Base-by-base conservation (phyloP, 495 filamentous ascomycete genomes). In the Parathielavia hyrcaniae region DNA sequence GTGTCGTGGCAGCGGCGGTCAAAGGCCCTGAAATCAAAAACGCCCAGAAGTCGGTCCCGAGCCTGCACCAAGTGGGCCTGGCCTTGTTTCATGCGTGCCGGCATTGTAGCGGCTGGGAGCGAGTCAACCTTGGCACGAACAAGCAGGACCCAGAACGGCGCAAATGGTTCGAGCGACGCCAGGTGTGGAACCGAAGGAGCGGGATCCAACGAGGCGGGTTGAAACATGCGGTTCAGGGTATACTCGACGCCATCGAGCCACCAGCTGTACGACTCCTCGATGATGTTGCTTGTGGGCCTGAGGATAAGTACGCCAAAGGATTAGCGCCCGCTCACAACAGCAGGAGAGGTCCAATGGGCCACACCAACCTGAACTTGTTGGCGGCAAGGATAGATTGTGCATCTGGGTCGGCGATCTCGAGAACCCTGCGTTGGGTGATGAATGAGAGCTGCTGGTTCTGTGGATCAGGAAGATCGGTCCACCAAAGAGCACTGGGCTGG, bases 211-310 rank as follows among this genome's bases (percentile, higher is more conserved):
- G n/a, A 22, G 0, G 58, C 39, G 10, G 66, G 55, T 12, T 59
- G 50, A 54, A 70, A 73, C 51, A 66, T 63, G 38, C 67, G 65
- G 34, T 64, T 69, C 45, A 78, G 61, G n/a, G 63, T 58, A 26
- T 73, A 78, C 59, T 77, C 75, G 40, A 75, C 54, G 30, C 67
- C 67, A 19, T 74, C 69, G 30, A 66, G 61, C 53, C 70, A 72
- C 67, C 73, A 78, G 6, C 68, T 65, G 59, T 75, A 72, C 23
- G 71, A 67, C 55, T 78, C 75, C 47, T 76, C 72, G n/a, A 77
- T 61, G 6, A 67, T 54, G 55, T 74, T 69, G 43, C 61, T 68
- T 40, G 66, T 73, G 54, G 66, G 64, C 16, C 74, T 79, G 47
- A 1, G 38, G 55, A 30, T 34, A 6, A 41, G 22, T 23, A 1